Percentiles rank a stretch among this genome's conserved stretches.
Conservation (phyloP, 2,329 filamentous ascomycete genomes). For the Cladophialophora bantiana region DNA sequence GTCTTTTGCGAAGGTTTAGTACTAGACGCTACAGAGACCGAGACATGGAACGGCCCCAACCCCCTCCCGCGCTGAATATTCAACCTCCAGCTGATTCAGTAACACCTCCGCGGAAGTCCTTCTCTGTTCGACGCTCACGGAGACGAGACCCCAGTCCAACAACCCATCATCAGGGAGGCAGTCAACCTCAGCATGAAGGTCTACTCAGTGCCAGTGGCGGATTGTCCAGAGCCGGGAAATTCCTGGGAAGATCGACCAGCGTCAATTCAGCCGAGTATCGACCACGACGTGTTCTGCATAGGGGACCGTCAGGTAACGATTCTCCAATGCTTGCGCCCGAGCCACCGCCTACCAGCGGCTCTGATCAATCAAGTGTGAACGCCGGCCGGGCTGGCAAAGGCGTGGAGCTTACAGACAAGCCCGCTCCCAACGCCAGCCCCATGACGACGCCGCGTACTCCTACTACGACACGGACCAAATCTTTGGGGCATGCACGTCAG, state of each 20-base stretch:
- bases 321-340: conserved; percentile 62
- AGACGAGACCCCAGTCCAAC: conserved; percentile 62
- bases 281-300: conserved; percentile 64
- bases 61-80: conserved; percentile 79
- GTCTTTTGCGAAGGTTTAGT: conserved; percentile 86
- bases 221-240: conserved; percentile 68
- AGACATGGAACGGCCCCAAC: conserved; percentile 66
- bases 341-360: conserved; percentile 77
- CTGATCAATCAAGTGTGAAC: conserved; percentile 71
- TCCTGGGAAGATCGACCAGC: conserved; percentile 84
- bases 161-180: conserved; percentile 63
- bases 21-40: conserved; percentile 75
- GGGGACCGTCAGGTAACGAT: conserved; percentile 62
- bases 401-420: conserved; percentile 53
- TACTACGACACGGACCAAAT: conserved; percentile 76
- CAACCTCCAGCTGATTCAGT: conserved; percentile 74
- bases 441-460: conserved; percentile 64
- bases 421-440: conserved; percentile 60
- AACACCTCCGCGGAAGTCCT: conserved; percentile 78
- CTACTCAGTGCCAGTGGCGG: conserved; percentile 69
- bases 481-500: conserved; percentile 83
- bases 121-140: conserved; percentile 75
- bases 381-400: conserved; percentile 50
- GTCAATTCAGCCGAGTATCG: conserved; percentile 87
- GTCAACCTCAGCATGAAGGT: conserved; percentile 77